Conservation (phyloP, 306 rosid genomes). For the Vigna nakashimae region DNA sequence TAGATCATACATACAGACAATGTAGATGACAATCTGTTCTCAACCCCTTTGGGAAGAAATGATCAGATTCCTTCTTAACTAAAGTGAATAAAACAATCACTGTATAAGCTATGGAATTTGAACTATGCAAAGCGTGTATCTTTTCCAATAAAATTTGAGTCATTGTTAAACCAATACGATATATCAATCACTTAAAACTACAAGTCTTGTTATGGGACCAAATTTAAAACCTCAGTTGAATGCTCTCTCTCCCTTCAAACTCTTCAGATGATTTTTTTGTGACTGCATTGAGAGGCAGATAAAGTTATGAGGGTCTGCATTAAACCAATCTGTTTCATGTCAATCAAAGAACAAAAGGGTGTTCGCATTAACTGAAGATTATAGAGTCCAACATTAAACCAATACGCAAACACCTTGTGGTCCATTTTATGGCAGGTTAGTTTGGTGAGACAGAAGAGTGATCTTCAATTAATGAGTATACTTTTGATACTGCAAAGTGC, state of each 20-base stretch:
- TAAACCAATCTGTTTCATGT: slow-evolving; percentile 32
- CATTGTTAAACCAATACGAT: neutral
- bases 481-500: slow-evolving; percentile 26
- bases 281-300: slow-evolving; percentile 23
- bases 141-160: slow-evolving; percentile 13
- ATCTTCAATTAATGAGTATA: slow-evolving; percentile 22
- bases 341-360: slow-evolving; percentile 27
- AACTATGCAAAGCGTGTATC: neutral
- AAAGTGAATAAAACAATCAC: slow-evolving; percentile 31
- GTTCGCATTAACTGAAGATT: slow-evolving; percentile 39
- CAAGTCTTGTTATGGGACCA: neutral
- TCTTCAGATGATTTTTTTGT: neutral
- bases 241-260: neutral
- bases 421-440: slow-evolving; percentile 41
- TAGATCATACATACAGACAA: slow-evolving; percentile 40
- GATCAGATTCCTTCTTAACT: slow-evolving; percentile 17
- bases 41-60: slow-evolving; percentile 18
- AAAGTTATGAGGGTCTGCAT: slow-evolving; percentile 19
- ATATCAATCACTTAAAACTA: neutral
- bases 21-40: slow-evolving; percentile 38
- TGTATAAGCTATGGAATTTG: slow-evolving; percentile 6
- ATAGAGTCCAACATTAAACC: slow-evolving; percentile 40
- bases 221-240: neutral
- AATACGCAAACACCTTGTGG: slow-evolving; percentile 39
- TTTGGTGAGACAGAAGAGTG: slow-evolving; percentile 17